A percentile compares a stretch with the other conserved stretches of the same genome.
Evolutionary conservation across 2,329 filamentous ascomycete genomes (phyloP).

Genomic region (Rutstroemia sp.): DNA sequence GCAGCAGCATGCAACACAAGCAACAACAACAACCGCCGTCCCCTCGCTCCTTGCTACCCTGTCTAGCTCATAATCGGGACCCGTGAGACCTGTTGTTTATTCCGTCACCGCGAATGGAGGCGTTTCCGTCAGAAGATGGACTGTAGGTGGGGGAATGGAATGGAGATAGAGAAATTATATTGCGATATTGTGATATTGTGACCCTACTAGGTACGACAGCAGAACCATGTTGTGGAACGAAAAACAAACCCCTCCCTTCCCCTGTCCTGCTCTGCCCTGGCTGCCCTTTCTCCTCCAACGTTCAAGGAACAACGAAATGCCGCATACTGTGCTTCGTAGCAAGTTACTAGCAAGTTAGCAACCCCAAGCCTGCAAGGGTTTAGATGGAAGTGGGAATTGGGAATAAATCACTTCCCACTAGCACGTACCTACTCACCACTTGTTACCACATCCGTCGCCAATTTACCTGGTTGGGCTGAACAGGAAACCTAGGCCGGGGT

Average conservation of each 20-base stretch:
- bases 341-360: background rate
- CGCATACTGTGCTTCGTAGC: background rate
- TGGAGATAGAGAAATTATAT: background rate
- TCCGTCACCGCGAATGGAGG: background rate
- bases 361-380: too few species aligned
- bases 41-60: background rate
- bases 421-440: background rate
- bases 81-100: slow-evolving; percentile 1
- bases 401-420: background rate
- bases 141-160: background rate
- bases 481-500: slow-evolving; percentile 2
- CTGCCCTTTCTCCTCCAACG: background rate
- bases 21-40: background rate
- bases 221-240: background rate
- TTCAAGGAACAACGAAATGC: background rate
- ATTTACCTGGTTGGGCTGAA: slow-evolving; percentile 7
- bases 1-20: background rate
- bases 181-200: slow-evolving; percentile 1
- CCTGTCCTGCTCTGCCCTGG: background rate
- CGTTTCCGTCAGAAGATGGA: slow-evolving; percentile 1
- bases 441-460: background rate
- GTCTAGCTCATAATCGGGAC: background rate
- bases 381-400: too few species aligned
- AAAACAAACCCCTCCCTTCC: background rate
- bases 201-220: background rate